Conservation (phyloP, 345 rosid species). For the Dipteronia sinensis region DNA sequence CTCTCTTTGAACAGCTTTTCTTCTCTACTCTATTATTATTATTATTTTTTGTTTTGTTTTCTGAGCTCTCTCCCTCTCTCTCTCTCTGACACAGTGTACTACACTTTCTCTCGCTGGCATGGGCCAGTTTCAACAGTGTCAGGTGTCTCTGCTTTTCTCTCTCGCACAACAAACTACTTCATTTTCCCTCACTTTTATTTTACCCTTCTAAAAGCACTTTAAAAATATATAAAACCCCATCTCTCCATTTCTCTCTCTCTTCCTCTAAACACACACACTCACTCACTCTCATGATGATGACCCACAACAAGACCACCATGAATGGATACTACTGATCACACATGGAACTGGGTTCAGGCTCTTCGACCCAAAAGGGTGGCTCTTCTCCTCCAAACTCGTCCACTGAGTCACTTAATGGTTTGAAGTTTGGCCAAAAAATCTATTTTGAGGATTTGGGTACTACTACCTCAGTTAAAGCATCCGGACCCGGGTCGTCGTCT, state of each 20-base stretch:
- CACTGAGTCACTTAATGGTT: constrained; percentile 56
- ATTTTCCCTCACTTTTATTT: background rate
- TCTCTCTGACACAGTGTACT: constrained; percentile 18
- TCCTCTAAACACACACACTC: background rate
- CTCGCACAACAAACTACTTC: background rate
- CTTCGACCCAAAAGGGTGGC: constrained; percentile 49
- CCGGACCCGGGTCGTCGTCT: constrained; percentile 27
- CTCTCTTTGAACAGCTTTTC: background rate
- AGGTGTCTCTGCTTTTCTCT: constrained; percentile 24
- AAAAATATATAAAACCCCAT: constrained; percentile 4
- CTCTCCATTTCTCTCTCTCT: background rate
- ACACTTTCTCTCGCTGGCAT: constrained; percentile 40
- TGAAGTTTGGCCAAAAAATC: constrained; percentile 73
- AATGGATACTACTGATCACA: constrained; percentile 25
- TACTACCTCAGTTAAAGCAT: constrained; percentile 25
- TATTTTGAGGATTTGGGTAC: constrained; percentile 68
- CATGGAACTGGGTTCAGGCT: constrained; percentile 74
- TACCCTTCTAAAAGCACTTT: background rate
- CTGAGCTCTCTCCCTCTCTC: constrained; percentile 5
- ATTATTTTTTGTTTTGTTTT: background rate
- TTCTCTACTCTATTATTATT: too few species aligned
- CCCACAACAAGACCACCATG: constrained; percentile 23
- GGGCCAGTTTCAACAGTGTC: constrained; percentile 39
- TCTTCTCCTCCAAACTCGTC: constrained; percentile 53
- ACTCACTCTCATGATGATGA: background rate